Percentiles rank a stretch among this genome's conserved stretches.
Evolutionary conservation across 2,329 filamentous ascomycete species (phyloP).

Genomic region (Neofusicoccum cordaticola): DNA sequence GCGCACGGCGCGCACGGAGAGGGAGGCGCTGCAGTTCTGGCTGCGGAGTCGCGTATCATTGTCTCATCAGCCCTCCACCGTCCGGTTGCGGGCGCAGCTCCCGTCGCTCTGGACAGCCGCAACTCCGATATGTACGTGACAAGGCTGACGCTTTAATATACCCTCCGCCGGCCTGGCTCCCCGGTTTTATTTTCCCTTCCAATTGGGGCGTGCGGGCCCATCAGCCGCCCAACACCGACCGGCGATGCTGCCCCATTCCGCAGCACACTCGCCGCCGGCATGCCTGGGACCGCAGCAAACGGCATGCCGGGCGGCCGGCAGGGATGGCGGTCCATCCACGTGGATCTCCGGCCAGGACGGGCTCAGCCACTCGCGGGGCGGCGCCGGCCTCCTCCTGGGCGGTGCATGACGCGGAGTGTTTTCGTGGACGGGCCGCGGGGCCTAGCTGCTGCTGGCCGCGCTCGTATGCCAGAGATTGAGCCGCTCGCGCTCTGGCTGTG

Average conservation of each 20-base stretch:
- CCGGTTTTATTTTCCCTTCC: background rate
- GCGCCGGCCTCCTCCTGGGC: background rate
- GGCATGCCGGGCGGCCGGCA: background rate
- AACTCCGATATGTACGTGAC: background rate
- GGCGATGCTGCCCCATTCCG: conserved; percentile 7
- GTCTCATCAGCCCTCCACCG: background rate
- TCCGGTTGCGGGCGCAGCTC: background rate
- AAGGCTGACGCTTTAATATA: conserved; percentile 6
- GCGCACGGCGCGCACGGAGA: background rate
- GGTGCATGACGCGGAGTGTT: background rate
- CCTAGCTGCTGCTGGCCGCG: background rate
- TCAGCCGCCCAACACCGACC: background rate
- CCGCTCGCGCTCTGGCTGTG: background rate
- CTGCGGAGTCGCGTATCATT: background rate
- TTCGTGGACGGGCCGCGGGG: background rate
- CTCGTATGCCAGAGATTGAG: conserved; percentile 2
- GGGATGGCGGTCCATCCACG: background rate
- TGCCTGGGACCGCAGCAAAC: background rate
- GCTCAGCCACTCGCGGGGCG: background rate
- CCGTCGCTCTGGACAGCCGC: conserved; percentile 2
- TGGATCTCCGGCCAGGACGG: background rate
- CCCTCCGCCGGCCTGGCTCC: background rate
- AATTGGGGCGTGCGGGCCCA: background rate
- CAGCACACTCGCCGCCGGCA: background rate
- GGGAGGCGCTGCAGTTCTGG: background rate